Conservation (phyloP, 202 grass and related monocot species). For the Dendrocalamus latiflorus region DNA sequence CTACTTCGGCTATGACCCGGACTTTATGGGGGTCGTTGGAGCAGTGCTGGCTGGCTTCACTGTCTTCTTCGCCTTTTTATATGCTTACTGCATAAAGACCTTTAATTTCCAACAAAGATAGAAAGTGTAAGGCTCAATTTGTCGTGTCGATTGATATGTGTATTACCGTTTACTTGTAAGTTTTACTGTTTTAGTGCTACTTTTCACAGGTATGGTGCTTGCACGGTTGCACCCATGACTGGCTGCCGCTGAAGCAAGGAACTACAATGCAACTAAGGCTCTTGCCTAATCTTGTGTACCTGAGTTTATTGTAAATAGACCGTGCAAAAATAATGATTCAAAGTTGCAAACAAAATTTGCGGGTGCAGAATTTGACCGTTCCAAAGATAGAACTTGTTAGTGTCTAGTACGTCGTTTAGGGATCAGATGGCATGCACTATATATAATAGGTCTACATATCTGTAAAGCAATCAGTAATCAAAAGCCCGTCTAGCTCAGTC, state of each 20-base stretch:
- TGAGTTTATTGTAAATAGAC: neutral
- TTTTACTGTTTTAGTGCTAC: neutral
- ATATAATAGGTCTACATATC: no score
- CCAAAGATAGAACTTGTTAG: neutral
- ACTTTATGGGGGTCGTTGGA: conserved; percentile 60
- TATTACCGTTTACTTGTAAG: neutral
- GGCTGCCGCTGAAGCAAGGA: neutral
- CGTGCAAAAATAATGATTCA: neutral
- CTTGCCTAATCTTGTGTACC: neutral
- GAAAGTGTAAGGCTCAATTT: neutral
- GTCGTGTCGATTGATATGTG: neutral
- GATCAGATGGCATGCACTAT: neutral
- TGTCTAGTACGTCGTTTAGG: neutral
- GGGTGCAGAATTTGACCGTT: neutral
- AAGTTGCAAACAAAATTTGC: neutral
- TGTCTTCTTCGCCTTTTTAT: conserved; percentile 52
- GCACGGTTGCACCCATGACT: neutral
- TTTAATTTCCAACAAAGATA: conserved; percentile 72
- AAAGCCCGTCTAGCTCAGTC: no score
- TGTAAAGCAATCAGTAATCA: neutral
- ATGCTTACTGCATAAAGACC: conserved; percentile 59
- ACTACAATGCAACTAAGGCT: neutral
- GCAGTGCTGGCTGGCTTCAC: conserved; percentile 54
- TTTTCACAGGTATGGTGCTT: neutral
- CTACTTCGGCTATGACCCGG: conserved; percentile 47